phyloP scores from a whole-genome alignment of 2,329 filamentous ascomycete genomes.

The Fusarium irregulare region DNA sequence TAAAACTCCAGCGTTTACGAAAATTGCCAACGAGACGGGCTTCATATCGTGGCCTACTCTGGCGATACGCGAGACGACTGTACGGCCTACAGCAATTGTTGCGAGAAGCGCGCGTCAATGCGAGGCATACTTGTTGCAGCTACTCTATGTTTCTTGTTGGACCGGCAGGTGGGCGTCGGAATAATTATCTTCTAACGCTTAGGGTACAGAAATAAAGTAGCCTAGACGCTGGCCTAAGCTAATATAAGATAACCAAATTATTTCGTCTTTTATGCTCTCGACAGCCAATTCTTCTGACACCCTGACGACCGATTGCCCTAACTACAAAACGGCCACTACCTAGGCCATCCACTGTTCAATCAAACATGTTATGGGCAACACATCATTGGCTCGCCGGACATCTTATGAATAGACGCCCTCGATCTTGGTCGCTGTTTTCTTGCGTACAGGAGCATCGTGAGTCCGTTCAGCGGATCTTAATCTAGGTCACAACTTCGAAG shows the following conservation, averaged over 20 bases:
- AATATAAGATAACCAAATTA: too few species aligned
- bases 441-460: not conserved
- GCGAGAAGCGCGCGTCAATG: constrained; percentile 40
- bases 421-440: not conserved
- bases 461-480: constrained; percentile 1
- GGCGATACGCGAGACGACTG: constrained; percentile 18
- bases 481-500: not conserved
- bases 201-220: too few species aligned
- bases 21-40: not conserved
- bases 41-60: constrained; percentile 8
- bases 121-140: constrained; percentile 30
- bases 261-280: too few species aligned
- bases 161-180: not conserved
- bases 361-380: not conserved
- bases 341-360: not conserved
- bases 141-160: constrained; percentile 4
- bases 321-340: not conserved
- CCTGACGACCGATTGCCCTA: not conserved
- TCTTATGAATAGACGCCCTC: constrained; percentile 6
- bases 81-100: not conserved
- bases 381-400: constrained; percentile 8
- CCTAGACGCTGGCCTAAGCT: too few species aligned
- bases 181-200: too few species aligned
- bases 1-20: constrained; percentile 11
- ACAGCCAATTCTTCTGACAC: too few species aligned